Conservation (phyloP, 2,329 filamentous ascomycete species). For the Cadophora gregata region DNA sequence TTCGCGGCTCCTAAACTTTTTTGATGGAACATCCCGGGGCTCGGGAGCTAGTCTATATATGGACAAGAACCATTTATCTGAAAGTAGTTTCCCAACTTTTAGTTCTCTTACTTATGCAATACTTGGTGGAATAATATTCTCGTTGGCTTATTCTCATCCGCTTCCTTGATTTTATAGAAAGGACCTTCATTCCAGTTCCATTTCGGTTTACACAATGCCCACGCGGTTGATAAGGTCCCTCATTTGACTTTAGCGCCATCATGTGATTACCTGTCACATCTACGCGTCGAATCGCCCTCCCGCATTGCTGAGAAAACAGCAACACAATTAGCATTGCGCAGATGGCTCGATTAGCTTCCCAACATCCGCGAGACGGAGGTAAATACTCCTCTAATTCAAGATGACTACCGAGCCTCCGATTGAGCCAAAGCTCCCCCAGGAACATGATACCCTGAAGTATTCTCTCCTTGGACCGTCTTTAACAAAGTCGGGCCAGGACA, state of each 20-base stretch:
- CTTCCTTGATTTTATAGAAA: too few relatives aligned
- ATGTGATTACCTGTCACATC: conserved; percentile 8
- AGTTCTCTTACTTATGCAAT: not conserved
- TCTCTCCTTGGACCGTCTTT: conserved; percentile 87
- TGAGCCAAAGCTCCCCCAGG: conserved; percentile 29
- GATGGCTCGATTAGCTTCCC: conserved; percentile 8
- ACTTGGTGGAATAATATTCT: not conserved
- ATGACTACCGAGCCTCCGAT: conserved; percentile 34
- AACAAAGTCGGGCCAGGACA: conserved; percentile 91
- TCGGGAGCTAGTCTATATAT: conserved; percentile 5
- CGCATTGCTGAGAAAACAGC: not conserved
- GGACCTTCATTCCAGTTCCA: too few relatives aligned
- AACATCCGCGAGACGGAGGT: conserved; percentile 9
- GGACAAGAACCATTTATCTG: not conserved
- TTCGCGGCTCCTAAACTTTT: conserved; percentile 18
- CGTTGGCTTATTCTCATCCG: not conserved
- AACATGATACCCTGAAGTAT: conserved; percentile 80
- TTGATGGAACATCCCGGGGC: conserved; percentile 8
- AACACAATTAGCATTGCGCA: conserved; percentile 12
- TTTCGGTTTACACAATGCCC: not conserved
- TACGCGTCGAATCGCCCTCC: not conserved
- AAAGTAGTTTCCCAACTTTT: not conserved
- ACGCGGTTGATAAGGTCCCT: not conserved
- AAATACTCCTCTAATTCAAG: conserved; percentile 23
- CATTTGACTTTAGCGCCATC: not conserved